Base-by-base conservation (phyloP, 352 stramenopile species). In the Pythium guiyangense region DNA sequence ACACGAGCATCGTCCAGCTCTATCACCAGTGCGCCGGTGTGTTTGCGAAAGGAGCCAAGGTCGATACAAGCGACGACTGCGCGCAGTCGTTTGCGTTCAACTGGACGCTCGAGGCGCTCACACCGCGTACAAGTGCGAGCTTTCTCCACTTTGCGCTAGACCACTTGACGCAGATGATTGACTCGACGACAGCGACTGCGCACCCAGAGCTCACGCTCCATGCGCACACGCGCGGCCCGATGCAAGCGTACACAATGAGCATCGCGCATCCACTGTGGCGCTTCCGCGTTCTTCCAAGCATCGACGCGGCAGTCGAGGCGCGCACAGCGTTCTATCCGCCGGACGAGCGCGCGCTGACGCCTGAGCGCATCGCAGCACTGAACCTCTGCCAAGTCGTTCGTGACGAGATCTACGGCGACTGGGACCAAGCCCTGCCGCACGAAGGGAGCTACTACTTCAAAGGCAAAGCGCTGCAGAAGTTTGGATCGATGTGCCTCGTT, bases 371-470 rank as follows among this genome's bases (percentile, higher is more conserved):
- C 18, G 56, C 70, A 18, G 57, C 45, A 11, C 44, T 80, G 12
- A 64, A 72, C 26, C 62, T 87, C 15, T 79, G 61, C 34, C 64
- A 66, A 6, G 59, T 90, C 3, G 62, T 91, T 2, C 57, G 56
- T 0, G 70, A 88, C 34, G 79, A 92, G 66, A 88, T 92, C 52
- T 39, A 90, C 25, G 71, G 67, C n/a, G 66, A 87, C 34, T 94
- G 84, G 84, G 60, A 67, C 17, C 48, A 56, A 43, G 52, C 69
- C 9, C 54, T 91, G 42, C 78, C 77, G 8, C 63, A 68, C 26
- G 73, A 88, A 63, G 81, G 74, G 26, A 89, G 79, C 59, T 93
- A 93, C 63, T 93, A 93, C 69, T 93, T 93, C 59, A 91, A 90
- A 55, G 81, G 84, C 45, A 93, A 93, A 42, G 55, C 73, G 12